These are phyloP conservation scores for Candida insectalens DNA, from an alignment of 805 yeast species.

Conservation along the genomic window DNA sequence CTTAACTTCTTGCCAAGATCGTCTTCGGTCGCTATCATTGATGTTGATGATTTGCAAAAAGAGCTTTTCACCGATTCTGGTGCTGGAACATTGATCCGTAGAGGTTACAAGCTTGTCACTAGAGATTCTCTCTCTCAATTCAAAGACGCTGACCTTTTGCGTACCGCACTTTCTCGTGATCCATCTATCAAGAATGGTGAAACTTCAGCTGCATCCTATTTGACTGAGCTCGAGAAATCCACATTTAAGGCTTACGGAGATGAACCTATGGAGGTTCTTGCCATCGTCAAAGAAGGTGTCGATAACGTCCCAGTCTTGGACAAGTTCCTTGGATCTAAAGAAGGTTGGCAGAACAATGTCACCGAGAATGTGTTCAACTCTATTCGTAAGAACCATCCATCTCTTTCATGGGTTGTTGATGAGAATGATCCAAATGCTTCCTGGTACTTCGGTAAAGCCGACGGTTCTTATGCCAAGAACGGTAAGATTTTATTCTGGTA, in stretches of 20 bases:
- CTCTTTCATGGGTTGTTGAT: constrained; percentile 79
- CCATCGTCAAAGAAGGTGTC: constrained; percentile 55
- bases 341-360: constrained; percentile 96
- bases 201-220: constrained; percentile 70
- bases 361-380: constrained; percentile 89
- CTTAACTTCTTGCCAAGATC: constrained; percentile 92
- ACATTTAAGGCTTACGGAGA: constrained; percentile 80
- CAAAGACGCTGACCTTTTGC: constrained; percentile 61
- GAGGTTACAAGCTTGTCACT: constrained; percentile 83
- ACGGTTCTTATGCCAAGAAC: constrained; percentile 84
- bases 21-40: constrained; percentile 94
- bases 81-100: constrained; percentile 96
- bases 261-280: constrained; percentile 91
- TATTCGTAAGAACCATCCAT: constrained; percentile 59
- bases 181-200: constrained; percentile 62
- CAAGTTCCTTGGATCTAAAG: constrained; percentile 76
- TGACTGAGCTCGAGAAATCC: constrained; percentile 55
- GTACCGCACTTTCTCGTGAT: constrained; percentile 70
- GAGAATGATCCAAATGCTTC: constrained; percentile 87
- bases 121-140: constrained; percentile 65
- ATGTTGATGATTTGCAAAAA: constrained; percentile 90
- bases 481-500: constrained; percentile 94
- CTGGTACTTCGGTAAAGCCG: constrained; percentile 89
- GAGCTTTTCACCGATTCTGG: constrained; percentile 98
- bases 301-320: constrained; percentile 59